Percentiles rank a stretch among this genome's conserved stretches.
Conservation (phyloP, 2,329 filamentous ascomycete species). For the Achaetomium macrosporum region DNA sequence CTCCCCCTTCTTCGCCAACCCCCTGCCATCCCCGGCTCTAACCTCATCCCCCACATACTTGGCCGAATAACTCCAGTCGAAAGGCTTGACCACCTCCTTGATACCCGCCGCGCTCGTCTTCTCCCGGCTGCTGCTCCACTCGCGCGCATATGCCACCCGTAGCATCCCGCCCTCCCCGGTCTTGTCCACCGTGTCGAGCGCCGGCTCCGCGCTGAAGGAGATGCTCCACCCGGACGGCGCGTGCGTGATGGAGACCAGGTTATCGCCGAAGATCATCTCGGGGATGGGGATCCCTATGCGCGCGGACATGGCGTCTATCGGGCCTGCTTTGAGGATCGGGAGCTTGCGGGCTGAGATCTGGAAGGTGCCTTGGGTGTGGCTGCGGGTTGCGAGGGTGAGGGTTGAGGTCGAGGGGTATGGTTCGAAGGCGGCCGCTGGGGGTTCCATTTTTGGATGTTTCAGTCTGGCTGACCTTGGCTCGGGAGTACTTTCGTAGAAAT, state of each 20-base stretch:
- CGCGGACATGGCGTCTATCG: constrained; percentile 78
- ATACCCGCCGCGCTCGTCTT: constrained; percentile 73
- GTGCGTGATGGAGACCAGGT: constrained; percentile 72
- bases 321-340: constrained; percentile 85
- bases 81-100: constrained; percentile 89
- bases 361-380: constrained; percentile 60
- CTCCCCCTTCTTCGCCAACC: background rate
- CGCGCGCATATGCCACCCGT: constrained; percentile 84
- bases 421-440: background rate
- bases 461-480: no score
- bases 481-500: no score
- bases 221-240: constrained; percentile 69
- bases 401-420: constrained; percentile 35
- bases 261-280: constrained; percentile 99
- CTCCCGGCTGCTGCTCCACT: constrained; percentile 67
- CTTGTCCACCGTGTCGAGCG: constrained; percentile 88
- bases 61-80: constrained; percentile 97
- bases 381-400: constrained; percentile 49
- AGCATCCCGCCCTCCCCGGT: constrained; percentile 77
- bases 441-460: background rate
- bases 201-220: constrained; percentile 77
- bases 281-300: constrained; percentile 80
- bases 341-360: constrained; percentile 78
- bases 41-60: constrained; percentile 60
- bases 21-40: background rate